These are phyloP conservation scores for Aspergillus tamarii DNA, from an alignment of 2,329 filamentous ascomycete genomes.

Conservation along the genomic window DNA sequence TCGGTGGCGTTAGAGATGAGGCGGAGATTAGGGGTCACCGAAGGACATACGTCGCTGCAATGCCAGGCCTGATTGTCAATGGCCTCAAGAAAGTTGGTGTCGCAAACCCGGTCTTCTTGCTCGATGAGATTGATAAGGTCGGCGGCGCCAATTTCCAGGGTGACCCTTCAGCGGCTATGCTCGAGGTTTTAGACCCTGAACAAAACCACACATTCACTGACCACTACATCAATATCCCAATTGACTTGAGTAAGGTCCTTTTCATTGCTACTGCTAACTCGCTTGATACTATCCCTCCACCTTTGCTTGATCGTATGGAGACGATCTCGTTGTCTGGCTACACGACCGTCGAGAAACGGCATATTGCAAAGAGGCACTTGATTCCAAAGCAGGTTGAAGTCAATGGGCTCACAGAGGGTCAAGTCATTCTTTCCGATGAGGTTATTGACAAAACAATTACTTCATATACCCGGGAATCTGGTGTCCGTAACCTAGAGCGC, in stretches of 20 bases:
- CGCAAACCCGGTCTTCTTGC: conserved; percentile 89
- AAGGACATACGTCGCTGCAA: conserved; percentile 96
- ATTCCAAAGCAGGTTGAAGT: conserved; percentile 92
- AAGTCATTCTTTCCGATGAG: conserved; percentile 76
- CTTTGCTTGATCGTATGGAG: conserved; percentile 95
- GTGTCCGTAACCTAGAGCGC: conserved; percentile 92
- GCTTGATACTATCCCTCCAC: conserved; percentile 91
- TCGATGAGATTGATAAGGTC: conserved; percentile 98
- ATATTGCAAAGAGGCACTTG: conserved; percentile 91
- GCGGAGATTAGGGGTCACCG: conserved; percentile 95
- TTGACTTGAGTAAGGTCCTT: conserved; percentile 93
- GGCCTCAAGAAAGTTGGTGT: conserved; percentile 95
- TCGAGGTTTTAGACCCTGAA: conserved; percentile 95
- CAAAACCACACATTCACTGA: conserved; percentile 95
- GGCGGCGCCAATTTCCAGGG: conserved; percentile 89
- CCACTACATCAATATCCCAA: conserved; percentile 93
- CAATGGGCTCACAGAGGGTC: conserved; percentile 78
- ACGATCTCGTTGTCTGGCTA: conserved; percentile 92
- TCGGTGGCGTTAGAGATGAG: conserved; percentile 93
- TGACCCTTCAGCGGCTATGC: conserved; percentile 94
- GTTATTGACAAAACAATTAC: conserved; percentile 96
- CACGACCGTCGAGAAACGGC: conserved; percentile 93
- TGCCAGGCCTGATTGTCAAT: conserved; percentile 93
- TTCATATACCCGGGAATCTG: conserved; percentile 92
- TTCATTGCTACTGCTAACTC: conserved; percentile 98